A percentile compares a stretch with the other conserved stretches of the same genome.
phyloP scores from a whole-genome alignment of 2,329 filamentous ascomycete genomes.

The Venturia asperata region DNA sequence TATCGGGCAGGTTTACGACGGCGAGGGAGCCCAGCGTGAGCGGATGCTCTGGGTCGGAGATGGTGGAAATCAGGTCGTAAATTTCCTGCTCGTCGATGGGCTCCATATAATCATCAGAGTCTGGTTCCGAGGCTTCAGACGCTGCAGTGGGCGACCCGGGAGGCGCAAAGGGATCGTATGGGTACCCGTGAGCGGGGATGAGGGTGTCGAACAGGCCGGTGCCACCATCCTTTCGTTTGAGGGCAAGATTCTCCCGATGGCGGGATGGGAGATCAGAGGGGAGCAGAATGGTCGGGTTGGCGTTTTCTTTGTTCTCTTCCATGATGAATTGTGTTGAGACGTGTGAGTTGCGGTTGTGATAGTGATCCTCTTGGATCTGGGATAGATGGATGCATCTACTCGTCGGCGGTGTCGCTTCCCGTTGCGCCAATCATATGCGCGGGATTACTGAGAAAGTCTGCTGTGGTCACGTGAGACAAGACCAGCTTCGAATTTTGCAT shows the following conservation, averaged over 20 bases:
- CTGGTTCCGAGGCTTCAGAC: slow-evolving; percentile 34
- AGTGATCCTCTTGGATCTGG: background rate
- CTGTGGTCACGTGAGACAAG: too few species aligned
- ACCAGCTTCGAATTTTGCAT: too few species aligned
- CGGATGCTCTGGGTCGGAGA: slow-evolving; percentile 94
- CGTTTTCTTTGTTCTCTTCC: slow-evolving; percentile 55
- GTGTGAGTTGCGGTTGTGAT: background rate
- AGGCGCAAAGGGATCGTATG: slow-evolving; percentile 43
- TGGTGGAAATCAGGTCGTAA: slow-evolving; percentile 89
- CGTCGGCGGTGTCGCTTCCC: background rate
- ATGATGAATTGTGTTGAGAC: background rate
- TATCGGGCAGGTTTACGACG: slow-evolving; percentile 93
- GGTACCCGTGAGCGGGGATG: slow-evolving; percentile 43
- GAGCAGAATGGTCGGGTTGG: slow-evolving; percentile 88
- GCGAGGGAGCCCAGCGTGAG: slow-evolving; percentile 87
- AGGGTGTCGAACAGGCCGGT: slow-evolving; percentile 50
- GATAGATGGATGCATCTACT: too few species aligned
- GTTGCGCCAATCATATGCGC: background rate
- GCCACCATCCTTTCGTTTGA: slow-evolving; percentile 40
- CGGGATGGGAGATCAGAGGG: slow-evolving; percentile 82
- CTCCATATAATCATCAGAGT: slow-evolving; percentile 56
- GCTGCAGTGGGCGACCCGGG: slow-evolving; percentile 30
- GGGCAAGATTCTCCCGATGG: slow-evolving; percentile 40
- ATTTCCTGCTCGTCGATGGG: slow-evolving; percentile 97
- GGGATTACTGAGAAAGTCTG: background rate